Evolutionary conservation across 257 asterid species (phyloP).

Genomic region (Solanum sparsipilum): DNA sequence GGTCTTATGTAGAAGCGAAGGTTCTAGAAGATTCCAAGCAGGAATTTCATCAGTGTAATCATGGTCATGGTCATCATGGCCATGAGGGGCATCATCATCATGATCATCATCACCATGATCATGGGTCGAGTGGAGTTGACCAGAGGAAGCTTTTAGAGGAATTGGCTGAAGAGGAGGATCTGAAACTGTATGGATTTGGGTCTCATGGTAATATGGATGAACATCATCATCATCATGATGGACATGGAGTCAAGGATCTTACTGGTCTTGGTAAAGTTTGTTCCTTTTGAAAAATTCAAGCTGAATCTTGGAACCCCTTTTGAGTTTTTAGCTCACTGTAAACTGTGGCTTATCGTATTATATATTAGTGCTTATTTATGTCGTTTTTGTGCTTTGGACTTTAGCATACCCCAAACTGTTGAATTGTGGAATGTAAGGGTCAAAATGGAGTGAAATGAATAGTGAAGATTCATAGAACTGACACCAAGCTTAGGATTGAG

Average conservation of each 20-base stretch:
- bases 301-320: neutral
- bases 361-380: neutral
- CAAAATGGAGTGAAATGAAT: neutral
- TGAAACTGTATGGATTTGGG: conserved; percentile 51
- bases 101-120: conserved; percentile 6
- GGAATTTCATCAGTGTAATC: conserved; percentile 44
- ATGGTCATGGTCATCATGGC: conserved; percentile 27
- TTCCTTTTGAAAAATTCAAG: neutral
- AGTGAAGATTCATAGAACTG: neutral
- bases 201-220: neutral
- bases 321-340: neutral
- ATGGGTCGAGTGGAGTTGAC: conserved; percentile 11
- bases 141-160: conserved; percentile 61
- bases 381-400: neutral
- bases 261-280: conserved; percentile 50
- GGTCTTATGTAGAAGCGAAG: neutral
- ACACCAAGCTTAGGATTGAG: neutral
- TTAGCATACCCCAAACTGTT: neutral
- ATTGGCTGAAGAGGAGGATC: conserved; percentile 92
- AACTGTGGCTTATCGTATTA: neutral
- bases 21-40: conserved; percentile 6
- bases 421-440: neutral
- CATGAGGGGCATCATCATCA: conserved; percentile 3
- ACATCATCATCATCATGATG: conserved; percentile 17
- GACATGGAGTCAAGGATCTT: conserved; percentile 28